Percentiles rank a stretch among this genome's conserved stretches.
Conservation (phyloP, 768 basidiomycete genomes). For the Tulasnella sp. region DNA sequence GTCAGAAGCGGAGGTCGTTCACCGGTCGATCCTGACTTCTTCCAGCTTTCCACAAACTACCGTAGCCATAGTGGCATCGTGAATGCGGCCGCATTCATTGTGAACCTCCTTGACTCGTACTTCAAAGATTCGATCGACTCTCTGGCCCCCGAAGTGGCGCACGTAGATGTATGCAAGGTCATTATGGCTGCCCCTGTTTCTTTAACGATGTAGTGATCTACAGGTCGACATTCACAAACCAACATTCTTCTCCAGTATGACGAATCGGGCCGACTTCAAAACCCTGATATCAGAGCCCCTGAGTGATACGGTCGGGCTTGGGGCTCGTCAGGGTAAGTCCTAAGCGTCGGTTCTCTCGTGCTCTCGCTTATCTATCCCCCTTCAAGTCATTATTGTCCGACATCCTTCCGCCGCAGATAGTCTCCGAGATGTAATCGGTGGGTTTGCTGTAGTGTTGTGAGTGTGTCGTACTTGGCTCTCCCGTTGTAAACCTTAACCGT, state of each 20-base stretch:
- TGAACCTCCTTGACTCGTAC: neutral
- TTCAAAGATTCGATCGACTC: conserved; percentile 23
- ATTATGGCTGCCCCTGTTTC: conserved; percentile 40
- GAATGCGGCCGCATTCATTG: conserved; percentile 14
- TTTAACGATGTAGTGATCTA: too few relatives aligned
- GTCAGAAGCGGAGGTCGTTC: neutral
- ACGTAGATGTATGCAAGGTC: conserved; percentile 28
- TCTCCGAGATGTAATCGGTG: neutral
- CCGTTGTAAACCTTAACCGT: neutral
- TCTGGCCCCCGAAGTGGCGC: conserved; percentile 37
- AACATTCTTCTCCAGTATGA: neutral
- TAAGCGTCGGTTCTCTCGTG: neutral
- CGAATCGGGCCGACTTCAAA: neutral
- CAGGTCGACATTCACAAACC: conserved; percentile 13
- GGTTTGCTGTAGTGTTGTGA: neutral
- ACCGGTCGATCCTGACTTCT: conserved; percentile 13
- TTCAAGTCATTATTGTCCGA: conserved; percentile 6
- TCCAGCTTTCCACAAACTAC: conserved; percentile 22
- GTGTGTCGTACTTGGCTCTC: neutral
- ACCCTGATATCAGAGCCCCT: neutral
- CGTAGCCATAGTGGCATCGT: conserved; percentile 26
- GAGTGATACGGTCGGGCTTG: neutral
- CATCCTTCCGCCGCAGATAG: neutral
- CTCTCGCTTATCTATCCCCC: neutral
- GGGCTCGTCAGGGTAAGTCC: neutral